Base-by-base conservation (phyloP, 2,329 filamentous ascomycete genomes). In the Davidsoniella virescens region DNA sequence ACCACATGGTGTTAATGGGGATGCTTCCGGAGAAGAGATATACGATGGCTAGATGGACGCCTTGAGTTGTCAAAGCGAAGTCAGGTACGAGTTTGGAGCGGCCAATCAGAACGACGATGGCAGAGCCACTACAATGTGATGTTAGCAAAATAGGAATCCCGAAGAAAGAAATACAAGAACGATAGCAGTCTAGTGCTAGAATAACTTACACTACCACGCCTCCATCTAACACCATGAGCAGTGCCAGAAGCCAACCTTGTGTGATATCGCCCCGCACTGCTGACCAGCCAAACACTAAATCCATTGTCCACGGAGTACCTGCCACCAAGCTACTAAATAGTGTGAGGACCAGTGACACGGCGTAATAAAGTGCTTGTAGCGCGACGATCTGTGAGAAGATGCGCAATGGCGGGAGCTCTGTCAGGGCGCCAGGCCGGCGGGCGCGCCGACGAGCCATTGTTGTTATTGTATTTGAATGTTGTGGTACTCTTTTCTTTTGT, bases 31-130 rank as follows among this genome's bases (percentile, higher is more conserved):
- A 82, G 65, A 94, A 94, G 33, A 94, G 63, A 17, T 80, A 81
- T 25, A 85, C 84, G 59, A 86, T 65, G 59, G 92, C 56, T 49
- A 94, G 75, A 63, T 94, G 85, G 40, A 94, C 69, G 62, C 84
- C 75, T 67, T 94, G 87, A 16, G 95, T 75, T 2, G 90, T 94
- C 20, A 95, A 70, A 29, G 87, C 85, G 63, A 96, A 98, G 66
- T 98, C 92, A 57, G 87, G 87, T 47, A 96, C 84, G 54, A 96
- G 82, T 64, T 96, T 96, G 44, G 84, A 92, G 55, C 92, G 86
- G 17, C 82, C 80, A 57, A 98, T 78, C 52, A 96, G 70, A 49
- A 90, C 67, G 47, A 94, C 78, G 52, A 95, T 82, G 40, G 87
- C 84, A 52, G 93, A 78, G 40, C 86, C 78, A 62, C 90, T 96